phyloP scores from a whole-genome alignment of 805 yeast genomes.

The Wickerhamiella occidentalis region DNA sequence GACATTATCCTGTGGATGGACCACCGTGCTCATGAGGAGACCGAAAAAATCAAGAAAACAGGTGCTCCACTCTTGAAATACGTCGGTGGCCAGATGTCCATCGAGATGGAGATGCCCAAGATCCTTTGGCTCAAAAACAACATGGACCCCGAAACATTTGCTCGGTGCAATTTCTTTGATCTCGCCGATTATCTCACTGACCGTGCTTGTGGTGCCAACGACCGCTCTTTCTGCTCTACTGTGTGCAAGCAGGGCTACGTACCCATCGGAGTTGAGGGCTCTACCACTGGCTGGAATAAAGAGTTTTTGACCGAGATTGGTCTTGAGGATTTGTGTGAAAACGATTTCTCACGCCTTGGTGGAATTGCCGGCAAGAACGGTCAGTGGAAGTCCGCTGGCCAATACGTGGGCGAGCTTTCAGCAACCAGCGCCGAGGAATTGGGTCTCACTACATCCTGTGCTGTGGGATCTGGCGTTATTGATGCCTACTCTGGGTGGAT shows the following conservation, averaged over 20 bases:
- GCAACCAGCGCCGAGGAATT: constrained; percentile 61
- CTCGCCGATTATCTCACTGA: constrained; percentile 85
- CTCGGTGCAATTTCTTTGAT: constrained; percentile 70
- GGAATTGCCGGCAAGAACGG: constrained; percentile 71
- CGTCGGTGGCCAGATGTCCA: constrained; percentile 96
- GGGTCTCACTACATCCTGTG: constrained; percentile 67
- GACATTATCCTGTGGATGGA: constrained; percentile 97
- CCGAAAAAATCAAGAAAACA: constrained; percentile 68
- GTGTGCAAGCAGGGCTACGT: constrained; percentile 94
- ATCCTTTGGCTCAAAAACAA: constrained; percentile 90
- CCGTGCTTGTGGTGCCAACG: constrained; percentile 77
- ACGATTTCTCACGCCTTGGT: constrained; percentile 69
- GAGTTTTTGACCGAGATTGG: constrained; percentile 61
- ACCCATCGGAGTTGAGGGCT: constrained; percentile 83
- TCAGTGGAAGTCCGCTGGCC: constrained; percentile 74
- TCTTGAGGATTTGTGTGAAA: constrained; percentile 62
- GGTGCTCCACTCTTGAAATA: constrained; percentile 69
- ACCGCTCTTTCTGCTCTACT: constrained; percentile 78
- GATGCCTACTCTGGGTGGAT: constrained; percentile 99
- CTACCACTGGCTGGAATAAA: constrained; percentile 77
- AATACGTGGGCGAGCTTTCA: constrained; percentile 63
- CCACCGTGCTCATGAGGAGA: constrained; percentile 80
- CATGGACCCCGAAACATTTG: constrained; percentile 50
- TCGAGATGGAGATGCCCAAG: constrained; percentile 97
- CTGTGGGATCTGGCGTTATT: constrained; percentile 90